phyloP scores from a whole-genome alignment of 306 rosid genomes.

The Calophaca sinica region DNA sequence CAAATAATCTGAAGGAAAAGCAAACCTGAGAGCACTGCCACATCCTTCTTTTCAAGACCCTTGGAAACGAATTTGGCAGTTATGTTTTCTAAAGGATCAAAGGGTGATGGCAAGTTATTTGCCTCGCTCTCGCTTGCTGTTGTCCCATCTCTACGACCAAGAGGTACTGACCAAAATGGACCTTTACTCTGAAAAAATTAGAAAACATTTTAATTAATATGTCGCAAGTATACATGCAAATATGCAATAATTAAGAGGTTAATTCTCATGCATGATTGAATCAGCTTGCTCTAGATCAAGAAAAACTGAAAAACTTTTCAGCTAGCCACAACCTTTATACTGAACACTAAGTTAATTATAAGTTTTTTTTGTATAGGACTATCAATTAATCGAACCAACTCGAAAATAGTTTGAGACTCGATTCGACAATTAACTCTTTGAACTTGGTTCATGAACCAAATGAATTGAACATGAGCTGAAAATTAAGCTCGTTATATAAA shows the following conservation, averaged over 20 bases:
- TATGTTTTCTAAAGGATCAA: constrained; percentile 72
- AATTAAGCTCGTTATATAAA: no score
- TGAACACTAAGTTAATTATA: no score
- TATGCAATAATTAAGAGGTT: not conserved
- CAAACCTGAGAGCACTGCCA: constrained; percentile 85
- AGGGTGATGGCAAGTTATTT: constrained; percentile 76
- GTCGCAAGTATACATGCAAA: not conserved
- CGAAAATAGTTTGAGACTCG: no score
- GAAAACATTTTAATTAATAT: not conserved
- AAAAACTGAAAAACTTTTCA: no score
- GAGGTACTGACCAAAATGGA: constrained; percentile 70
- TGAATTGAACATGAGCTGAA: no score
- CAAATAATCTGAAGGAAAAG: constrained; percentile 5
- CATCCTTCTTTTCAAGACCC: constrained; percentile 75
- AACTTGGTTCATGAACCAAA: no score
- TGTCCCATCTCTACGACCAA: constrained; percentile 87
- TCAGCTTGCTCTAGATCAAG: no score
- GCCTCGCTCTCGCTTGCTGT: constrained; percentile 71
- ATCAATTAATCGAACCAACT: no score
- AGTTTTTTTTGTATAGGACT: no score
- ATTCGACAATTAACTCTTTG: no score
- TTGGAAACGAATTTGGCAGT: constrained; percentile 70
- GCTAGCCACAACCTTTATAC: no score
- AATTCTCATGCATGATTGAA: not conserved
- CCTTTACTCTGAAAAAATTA: constrained; percentile 64